phyloP scores from a whole-genome alignment of 352 stramenopile genomes.

The Phytopythium ostracodes region DNA sequence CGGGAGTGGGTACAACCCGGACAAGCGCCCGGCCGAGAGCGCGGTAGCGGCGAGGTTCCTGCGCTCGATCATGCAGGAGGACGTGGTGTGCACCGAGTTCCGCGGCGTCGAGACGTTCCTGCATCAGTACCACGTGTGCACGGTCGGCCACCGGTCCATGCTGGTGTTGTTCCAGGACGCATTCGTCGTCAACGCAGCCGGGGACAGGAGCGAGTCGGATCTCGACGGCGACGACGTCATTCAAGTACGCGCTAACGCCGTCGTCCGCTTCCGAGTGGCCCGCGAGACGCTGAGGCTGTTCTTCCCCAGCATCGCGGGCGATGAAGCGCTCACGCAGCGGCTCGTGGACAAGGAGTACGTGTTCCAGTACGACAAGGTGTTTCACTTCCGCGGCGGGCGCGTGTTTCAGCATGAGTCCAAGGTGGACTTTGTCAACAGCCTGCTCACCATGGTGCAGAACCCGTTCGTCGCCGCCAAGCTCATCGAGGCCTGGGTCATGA shows the following conservation, averaged over 20 bases:
- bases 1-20: slow-evolving; percentile 27
- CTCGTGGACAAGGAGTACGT: slow-evolving; percentile 57
- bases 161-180: slow-evolving; percentile 23
- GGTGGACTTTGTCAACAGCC: slow-evolving; percentile 42
- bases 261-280: slow-evolving; percentile 36
- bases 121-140: slow-evolving; percentile 38
- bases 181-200: slow-evolving; percentile 17
- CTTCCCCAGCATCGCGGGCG: slow-evolving; percentile 45
- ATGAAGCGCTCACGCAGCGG: slow-evolving; percentile 45
- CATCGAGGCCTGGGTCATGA: slow-evolving; percentile 45
- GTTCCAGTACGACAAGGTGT: slow-evolving; percentile 70
- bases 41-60: slow-evolving; percentile 28
- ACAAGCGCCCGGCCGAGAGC: slow-evolving; percentile 14
- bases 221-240: slow-evolving; percentile 13
- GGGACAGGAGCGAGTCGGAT: neutral
- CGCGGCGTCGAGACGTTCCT: slow-evolving; percentile 47
- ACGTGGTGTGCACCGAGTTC: slow-evolving; percentile 54
- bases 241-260: slow-evolving; percentile 36
- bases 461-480: slow-evolving; percentile 54
- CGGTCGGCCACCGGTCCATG: slow-evolving; percentile 25
- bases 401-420: slow-evolving; percentile 60
- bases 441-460: slow-evolving; percentile 46
- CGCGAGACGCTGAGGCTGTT: slow-evolving; percentile 38
- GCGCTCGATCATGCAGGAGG: slow-evolving; percentile 30
- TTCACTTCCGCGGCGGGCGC: slow-evolving; percentile 43